phyloP scores from a whole-genome alignment of 179 eudicot genomes.

The Drosera spatulata region DNA sequence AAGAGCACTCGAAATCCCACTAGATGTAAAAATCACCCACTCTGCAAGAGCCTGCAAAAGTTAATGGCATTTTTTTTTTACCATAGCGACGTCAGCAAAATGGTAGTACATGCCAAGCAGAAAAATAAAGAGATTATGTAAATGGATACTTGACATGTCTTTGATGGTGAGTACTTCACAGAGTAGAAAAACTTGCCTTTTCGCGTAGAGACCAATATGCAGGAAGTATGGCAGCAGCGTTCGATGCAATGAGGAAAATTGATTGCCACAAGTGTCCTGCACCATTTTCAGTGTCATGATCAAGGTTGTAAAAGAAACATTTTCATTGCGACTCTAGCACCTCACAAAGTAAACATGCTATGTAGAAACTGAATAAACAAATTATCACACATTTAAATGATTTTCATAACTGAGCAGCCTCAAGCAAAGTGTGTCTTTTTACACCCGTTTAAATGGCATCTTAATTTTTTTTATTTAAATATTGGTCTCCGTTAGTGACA shows the following conservation, averaged over 20 bases:
- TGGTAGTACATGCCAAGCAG: too few species aligned
- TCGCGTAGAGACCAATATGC: slow-evolving; percentile 81
- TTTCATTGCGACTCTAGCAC: too few species aligned
- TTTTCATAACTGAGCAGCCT: too few species aligned
- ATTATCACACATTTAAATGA: too few species aligned
- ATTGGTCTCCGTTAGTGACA: too few species aligned
- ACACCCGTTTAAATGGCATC: too few species aligned
- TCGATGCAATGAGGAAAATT: slow-evolving; percentile 73
- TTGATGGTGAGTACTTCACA: neutral
- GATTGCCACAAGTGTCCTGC: slow-evolving; percentile 93
- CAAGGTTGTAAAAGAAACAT: too few species aligned
- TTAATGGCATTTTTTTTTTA: neutral
- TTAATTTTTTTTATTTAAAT: too few species aligned
- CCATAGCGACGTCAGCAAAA: too few species aligned
- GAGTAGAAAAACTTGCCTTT: slow-evolving; percentile 33
- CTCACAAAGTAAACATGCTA: too few species aligned
- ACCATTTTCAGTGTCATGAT: slow-evolving; percentile 9
- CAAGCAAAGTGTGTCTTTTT: too few species aligned
- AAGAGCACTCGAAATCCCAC: slow-evolving; percentile 83
- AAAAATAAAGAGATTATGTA: neutral
- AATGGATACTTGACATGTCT: neutral
- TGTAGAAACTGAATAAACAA: too few species aligned
- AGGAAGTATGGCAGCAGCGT: slow-evolving; percentile 88
- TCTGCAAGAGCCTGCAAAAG: slow-evolving; percentile 78
- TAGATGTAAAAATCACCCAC: slow-evolving; percentile 75